Evolutionary conservation across 2,329 filamentous ascomycete genomes (phyloP).

Genomic region (Didymella pinodella): DNA sequence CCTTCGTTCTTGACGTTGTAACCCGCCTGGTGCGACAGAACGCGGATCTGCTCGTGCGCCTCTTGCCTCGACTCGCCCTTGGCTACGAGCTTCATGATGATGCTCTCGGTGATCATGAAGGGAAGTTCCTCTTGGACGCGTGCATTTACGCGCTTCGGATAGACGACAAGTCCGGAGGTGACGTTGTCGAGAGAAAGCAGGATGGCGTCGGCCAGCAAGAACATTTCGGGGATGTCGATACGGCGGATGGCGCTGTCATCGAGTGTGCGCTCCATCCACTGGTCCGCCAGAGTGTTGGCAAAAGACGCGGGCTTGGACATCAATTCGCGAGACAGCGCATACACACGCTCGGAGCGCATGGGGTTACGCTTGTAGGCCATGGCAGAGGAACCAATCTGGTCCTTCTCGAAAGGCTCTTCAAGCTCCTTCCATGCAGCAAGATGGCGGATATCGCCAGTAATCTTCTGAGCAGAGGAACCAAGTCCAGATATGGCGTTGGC

Average conservation of each 20-base stretch:
- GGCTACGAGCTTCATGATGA: slow-evolving; percentile 72
- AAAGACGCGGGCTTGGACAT: slow-evolving; percentile 64
- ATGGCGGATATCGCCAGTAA: slow-evolving; percentile 77
- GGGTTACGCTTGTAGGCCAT: slow-evolving; percentile 72
- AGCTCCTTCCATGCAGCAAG: slow-evolving; percentile 80
- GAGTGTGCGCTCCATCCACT: slow-evolving; percentile 81
- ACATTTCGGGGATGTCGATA: slow-evolving; percentile 59
- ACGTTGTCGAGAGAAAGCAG: slow-evolving; percentile 76
- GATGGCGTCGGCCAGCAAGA: slow-evolving; percentile 63
- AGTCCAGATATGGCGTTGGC: slow-evolving; percentile 81
- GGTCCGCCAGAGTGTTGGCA: slow-evolving; percentile 70
- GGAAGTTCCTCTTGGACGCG: slow-evolving; percentile 77
- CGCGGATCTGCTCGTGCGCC: slow-evolving; percentile 83
- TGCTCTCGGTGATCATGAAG: slow-evolving; percentile 77
- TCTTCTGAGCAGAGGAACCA: slow-evolving; percentile 79
- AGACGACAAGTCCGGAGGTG: slow-evolving; percentile 76
- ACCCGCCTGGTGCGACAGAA: slow-evolving; percentile 79
- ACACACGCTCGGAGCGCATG: slow-evolving; percentile 68
- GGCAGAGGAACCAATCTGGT: slow-evolving; percentile 62
- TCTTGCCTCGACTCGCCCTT: slow-evolving; percentile 78
- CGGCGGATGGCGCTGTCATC: slow-evolving; percentile 77
- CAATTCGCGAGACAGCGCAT: slow-evolving; percentile 65
- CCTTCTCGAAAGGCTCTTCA: slow-evolving; percentile 82
- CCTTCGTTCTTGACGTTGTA: slow-evolving; percentile 76
- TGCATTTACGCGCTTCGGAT: slow-evolving; percentile 73